Percentiles rank a stretch among this genome's conserved stretches.
phyloP scores from a whole-genome alignment of 2,329 filamentous ascomycete species.

The Nothophaeocryptopus gaeumannii region DNA sequence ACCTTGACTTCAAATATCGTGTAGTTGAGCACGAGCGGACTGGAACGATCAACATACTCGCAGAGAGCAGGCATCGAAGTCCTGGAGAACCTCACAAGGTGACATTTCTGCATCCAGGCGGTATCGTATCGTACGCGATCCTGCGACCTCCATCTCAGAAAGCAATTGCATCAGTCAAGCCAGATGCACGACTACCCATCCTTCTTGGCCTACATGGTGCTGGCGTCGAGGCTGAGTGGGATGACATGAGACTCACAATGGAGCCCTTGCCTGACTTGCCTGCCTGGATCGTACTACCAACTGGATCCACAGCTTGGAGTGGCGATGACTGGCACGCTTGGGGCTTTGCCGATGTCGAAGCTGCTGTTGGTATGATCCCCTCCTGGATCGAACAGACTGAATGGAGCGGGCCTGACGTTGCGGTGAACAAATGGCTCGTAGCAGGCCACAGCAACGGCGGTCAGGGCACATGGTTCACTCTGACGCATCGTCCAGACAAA shows the following conservation, averaged over 20 bases:
- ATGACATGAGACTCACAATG: constrained; percentile 47
- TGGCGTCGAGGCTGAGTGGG: constrained; percentile 53
- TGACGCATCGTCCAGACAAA: constrained; percentile 57
- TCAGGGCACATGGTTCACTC: constrained; percentile 57
- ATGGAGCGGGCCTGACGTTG: constrained; percentile 50
- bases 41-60: constrained; percentile 11
- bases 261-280: constrained; percentile 52
- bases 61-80: constrained; percentile 6
- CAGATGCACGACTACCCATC: constrained; percentile 42
- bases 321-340: constrained; percentile 62
- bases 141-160: constrained; percentile 52
- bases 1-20: constrained; percentile 19
- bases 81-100: constrained; percentile 48
- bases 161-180: constrained; percentile 29
- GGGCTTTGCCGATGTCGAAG: constrained; percentile 56
- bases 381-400: constrained; percentile 48
- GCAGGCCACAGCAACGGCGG: constrained; percentile 60
- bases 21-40: constrained; percentile 9
- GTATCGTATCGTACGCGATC: constrained; percentile 57
- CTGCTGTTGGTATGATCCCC: constrained; percentile 49
- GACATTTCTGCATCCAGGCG: constrained; percentile 54
- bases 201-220: constrained; percentile 56
- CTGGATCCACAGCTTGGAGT: constrained; percentile 58
- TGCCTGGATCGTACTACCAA: constrained; percentile 56
- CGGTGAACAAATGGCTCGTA: constrained; percentile 51